Base-by-base conservation (phyloP, 129 eudicot species). In the Chrysanthemum seticuspe region DNA sequence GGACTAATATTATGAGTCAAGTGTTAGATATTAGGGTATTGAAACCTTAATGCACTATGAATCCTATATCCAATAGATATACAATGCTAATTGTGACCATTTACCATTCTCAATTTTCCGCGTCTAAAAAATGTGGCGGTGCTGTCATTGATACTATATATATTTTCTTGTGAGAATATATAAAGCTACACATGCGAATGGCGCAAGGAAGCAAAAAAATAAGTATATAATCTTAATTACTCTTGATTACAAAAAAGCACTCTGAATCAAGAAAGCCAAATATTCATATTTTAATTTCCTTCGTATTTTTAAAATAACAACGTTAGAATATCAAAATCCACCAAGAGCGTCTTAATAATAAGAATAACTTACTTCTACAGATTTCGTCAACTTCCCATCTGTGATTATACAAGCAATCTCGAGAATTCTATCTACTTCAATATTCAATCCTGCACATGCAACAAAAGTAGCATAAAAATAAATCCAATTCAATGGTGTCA, bases 371-470 rank as follows among this genome's bases (percentile, higher is more conserved):
- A 95, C 99, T 87, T 95, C 97, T 74, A 90, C 74, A 21, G 85
- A 79, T 78, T 86, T 83, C 60, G 86, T 86, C 85, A 95, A 78
- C 67, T 82, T 90, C 48, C 99, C 99, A 85, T 95, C 94, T 44
- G 99, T 95, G 58, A 95, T 82, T 16, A 95, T 56, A 71, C 99
- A 95, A 72, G 97, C 97, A 52, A 95, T 95, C 83, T 95, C 99
- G 86, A 95, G 66, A 75, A 95, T 90, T 79, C 96, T 85, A 78
- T 95, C 97, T 57, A 76, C 84, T 78, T 95, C 91, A 75, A 86
- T 68, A 83, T 95, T 78, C 62, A 95, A 81, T 79, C 99, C 99
- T 95, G 74, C 82, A 84, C 21, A 69, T 63, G 21, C 68, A 86
- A 62, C 40, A 61, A 61, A 23, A 27, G 66, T 4, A 29, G 13